Evolutionary conservation across 805 yeast genomes (phyloP).

Genomic region (Metschnikowia corniflorae): DNA sequence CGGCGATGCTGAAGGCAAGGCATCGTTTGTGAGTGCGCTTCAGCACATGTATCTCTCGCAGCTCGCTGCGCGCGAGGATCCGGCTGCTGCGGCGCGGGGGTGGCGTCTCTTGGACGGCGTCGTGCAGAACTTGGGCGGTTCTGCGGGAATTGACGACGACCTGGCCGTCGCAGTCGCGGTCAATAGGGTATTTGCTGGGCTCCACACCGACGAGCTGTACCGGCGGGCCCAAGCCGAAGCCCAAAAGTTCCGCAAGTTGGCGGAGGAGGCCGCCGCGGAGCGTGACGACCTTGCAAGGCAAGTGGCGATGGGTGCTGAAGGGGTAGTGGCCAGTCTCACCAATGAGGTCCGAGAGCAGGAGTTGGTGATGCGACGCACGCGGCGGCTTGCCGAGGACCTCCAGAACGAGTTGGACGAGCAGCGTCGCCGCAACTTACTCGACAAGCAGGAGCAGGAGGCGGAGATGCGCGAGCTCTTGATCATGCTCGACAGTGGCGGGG

Average conservation of each 20-base stretch:
- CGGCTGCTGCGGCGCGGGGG: slow-evolving; percentile 47
- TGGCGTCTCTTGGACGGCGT: slow-evolving; percentile 63
- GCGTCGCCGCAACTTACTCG: slow-evolving; percentile 54
- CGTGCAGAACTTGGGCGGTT: slow-evolving; percentile 56
- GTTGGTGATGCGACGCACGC: slow-evolving; percentile 51
- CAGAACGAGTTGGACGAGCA: slow-evolving; percentile 60
- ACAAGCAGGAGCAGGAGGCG: slow-evolving; percentile 71
- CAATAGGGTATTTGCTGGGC: slow-evolving; percentile 62
- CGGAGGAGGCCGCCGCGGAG: slow-evolving; percentile 28
- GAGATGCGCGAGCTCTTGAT: slow-evolving; percentile 73
- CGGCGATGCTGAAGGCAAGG: slow-evolving; percentile 60
- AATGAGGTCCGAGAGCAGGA: slow-evolving; percentile 64
- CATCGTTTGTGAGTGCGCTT: slow-evolving; percentile 55
- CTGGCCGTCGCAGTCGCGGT: slow-evolving; percentile 68
- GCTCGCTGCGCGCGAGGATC: slow-evolving; percentile 45
- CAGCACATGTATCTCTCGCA: slow-evolving; percentile 63
- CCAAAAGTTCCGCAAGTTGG: slow-evolving; percentile 20
- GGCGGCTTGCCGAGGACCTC: slow-evolving; percentile 60
- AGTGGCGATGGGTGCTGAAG: slow-evolving; percentile 72
- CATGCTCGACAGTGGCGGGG: slow-evolving; percentile 48
- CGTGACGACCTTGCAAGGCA: slow-evolving; percentile 61
- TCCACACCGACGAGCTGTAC: slow-evolving; percentile 85
- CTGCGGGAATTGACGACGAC: slow-evolving; percentile 45
- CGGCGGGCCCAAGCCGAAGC: slow-evolving; percentile 50
- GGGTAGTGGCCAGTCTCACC: slow-evolving; percentile 56